Evolutionary conservation across 495 filamentous ascomycete species (phyloP), one percentile per base, ranked within the genome.

Genomic region (Hypoxylon cercidicola): DNA sequence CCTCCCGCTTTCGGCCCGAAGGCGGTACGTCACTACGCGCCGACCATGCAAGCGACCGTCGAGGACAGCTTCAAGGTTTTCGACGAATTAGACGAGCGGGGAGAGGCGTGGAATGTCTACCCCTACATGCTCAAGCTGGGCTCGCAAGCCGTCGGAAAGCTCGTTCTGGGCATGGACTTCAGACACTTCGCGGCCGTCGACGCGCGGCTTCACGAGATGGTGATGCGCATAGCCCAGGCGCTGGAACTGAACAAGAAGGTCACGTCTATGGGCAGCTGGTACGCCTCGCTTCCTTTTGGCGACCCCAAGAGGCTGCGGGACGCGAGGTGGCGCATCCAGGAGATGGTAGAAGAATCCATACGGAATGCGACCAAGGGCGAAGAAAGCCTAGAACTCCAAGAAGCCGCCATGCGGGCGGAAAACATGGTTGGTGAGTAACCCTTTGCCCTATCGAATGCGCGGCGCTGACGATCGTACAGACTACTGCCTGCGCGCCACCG

Each of bases 61-160:
- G 71, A 79, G 28, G 67, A 77, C 18, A 34, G 77, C 10, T 85
- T 83, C 58, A 68, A 58, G 8, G 80, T 86, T 0, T 85, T 87
- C 32, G 85, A 87, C 58, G 75, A 78, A 46, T 67, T 87, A 9
- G 82, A 84, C 60, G 55, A 76, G 25, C 65, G 73, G 13, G 79
- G 65, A 0, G 76, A 83, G 54, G 77, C 84, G 0, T 86, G 76
- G 75, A 87, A 87, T 66, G 83, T 83, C 8, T 88, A 87, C 54
- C 81, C 79, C 35, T 87, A 83, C 48, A 87, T 86, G 83, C 62
- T 87, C 13, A 87, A 88, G 71, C 75, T 88, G 0, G 84, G 74
- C 3, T 79, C 82, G 0, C 82, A 84, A 44, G 75, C 79, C 1
- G 79, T 87, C 13, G 79, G 81, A 13, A 83, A 83, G 65, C 60